These are phyloP conservation scores for Avena atlantica DNA, from an alignment of 176 grass and related monocot species.

Conservation along the genomic window DNA sequence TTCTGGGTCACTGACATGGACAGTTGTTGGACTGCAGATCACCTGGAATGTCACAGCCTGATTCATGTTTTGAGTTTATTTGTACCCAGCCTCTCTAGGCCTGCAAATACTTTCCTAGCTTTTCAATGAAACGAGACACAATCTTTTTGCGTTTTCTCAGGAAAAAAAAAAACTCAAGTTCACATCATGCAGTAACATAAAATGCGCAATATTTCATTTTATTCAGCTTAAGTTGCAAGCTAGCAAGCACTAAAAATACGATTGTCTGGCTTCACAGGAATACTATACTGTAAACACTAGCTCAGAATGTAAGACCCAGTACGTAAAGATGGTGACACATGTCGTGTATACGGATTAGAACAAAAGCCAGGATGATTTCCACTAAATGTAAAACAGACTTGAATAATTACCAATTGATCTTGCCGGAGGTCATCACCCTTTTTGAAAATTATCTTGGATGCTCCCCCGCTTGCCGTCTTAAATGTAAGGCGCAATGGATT, in stretches of 20 bases:
- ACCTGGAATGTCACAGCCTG: too few relatives aligned
- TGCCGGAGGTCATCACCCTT: constrained; percentile 97
- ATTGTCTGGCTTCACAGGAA: background rate
- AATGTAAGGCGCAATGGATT: constrained; percentile 86
- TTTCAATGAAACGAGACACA: too few relatives aligned
- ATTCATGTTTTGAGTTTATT: too few relatives aligned
- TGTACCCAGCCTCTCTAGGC: too few relatives aligned
- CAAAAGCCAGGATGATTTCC: background rate
- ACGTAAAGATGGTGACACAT: constrained; percentile 14
- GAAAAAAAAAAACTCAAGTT: background rate
- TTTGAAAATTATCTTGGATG: constrained; percentile 89
- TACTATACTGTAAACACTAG: background rate
- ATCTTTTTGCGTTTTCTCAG: too few relatives aligned
- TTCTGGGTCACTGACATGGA: too few relatives aligned
- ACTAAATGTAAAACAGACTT: constrained; percentile 20
- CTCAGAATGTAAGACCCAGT: background rate
- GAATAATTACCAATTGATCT: constrained; percentile 87
- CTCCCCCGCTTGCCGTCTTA: constrained; percentile 69
- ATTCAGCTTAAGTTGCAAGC: background rate
- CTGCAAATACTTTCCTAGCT: too few relatives aligned
- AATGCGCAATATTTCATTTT: background rate
- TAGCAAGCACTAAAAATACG: background rate
- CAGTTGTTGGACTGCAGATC: too few relatives aligned
- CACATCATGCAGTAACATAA: background rate
- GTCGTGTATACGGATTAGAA: background rate